Evolutionary conservation across 306 rosid species (phyloP).

Genomic region (Vigna mungo): DNA sequence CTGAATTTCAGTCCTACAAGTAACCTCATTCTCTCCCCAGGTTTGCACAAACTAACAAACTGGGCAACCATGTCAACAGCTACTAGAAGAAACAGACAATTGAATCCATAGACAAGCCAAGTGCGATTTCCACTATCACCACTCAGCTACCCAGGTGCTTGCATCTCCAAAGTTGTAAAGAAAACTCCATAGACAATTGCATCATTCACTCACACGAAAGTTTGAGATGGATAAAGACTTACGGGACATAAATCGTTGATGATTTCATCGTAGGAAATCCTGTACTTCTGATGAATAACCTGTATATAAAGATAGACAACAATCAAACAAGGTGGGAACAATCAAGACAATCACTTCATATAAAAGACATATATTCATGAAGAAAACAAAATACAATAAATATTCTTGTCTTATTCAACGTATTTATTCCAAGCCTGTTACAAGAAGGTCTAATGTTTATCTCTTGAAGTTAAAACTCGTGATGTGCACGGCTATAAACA

Average conservation of each 20-base stretch:
- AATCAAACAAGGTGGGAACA: slow-evolving; percentile 31
- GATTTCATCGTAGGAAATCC: slow-evolving; percentile 92
- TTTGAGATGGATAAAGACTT: slow-evolving; percentile 53
- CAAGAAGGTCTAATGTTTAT: neutral
- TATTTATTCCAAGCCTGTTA: neutral
- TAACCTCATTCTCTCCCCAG: slow-evolving; percentile 6
- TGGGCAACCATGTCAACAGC: slow-evolving; percentile 6
- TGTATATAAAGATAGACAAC: slow-evolving; percentile 46
- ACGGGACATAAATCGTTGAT: slow-evolving; percentile 95
- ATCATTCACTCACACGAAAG: neutral
- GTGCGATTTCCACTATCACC: neutral
- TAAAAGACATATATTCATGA: slow-evolving; percentile 17
- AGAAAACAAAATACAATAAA: slow-evolving; percentile 5
- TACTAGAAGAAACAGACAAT: neutral
- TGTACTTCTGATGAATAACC: slow-evolving; percentile 97
- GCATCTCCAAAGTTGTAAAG: neutral
- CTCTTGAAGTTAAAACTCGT: too few relatives aligned
- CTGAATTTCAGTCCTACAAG: neutral
- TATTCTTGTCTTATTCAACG: slow-evolving; percentile 15
- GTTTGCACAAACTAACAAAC: neutral
- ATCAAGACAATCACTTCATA: slow-evolving; percentile 23
- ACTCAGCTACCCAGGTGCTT: neutral
- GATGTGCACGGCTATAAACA: too few relatives aligned
- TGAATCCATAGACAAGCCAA: neutral
- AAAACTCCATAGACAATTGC: neutral